Evolutionary conservation across 495 filamentous ascomycete genomes (phyloP).

Genomic region (Glonium stellatum): DNA sequence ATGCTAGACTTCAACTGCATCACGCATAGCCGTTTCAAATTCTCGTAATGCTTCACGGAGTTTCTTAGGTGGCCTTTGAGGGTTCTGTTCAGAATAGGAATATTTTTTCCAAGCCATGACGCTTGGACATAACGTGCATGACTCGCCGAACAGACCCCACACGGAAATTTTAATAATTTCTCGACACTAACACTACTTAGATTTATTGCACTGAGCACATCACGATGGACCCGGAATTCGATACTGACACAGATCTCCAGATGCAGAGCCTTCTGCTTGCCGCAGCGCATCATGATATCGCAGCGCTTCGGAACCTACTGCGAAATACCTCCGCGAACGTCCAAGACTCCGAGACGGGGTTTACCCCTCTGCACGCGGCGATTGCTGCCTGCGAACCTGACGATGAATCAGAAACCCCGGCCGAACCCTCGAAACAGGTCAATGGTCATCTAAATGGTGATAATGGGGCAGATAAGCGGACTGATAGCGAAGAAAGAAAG

Average conservation of each 20-base stretch:
- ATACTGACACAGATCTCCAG: constrained; percentile 18
- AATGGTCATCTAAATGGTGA: constrained; percentile 22
- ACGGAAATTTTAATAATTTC: too few species aligned
- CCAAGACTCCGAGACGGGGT: constrained; percentile 78
- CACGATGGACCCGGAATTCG: constrained; percentile 16
- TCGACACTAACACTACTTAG: too few species aligned
- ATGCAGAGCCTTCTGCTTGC: constrained; percentile 59
- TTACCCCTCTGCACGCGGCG: constrained; percentile 81
- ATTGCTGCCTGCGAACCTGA: constrained; percentile 70
- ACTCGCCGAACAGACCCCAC: too few species aligned
- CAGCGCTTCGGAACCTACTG: constrained; percentile 65
- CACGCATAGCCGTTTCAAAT: too few species aligned
- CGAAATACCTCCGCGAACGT: constrained; percentile 62
- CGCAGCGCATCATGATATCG: constrained; percentile 73
- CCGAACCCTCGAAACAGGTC: background rate
- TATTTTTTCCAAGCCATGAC: too few species aligned
- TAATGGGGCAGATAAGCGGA: constrained; percentile 6
- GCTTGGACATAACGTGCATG: too few species aligned
- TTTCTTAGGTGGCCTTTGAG: too few species aligned
- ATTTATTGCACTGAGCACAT: background rate
- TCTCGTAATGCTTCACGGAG: too few species aligned
- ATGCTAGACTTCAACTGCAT: too few species aligned
- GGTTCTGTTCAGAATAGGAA: too few species aligned
- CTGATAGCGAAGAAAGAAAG: constrained; percentile 21
- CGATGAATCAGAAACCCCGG: constrained; percentile 9